Evolutionary conservation across 2,329 filamentous ascomycete species (phyloP).

Genomic region (Cladosporium velox): DNA sequence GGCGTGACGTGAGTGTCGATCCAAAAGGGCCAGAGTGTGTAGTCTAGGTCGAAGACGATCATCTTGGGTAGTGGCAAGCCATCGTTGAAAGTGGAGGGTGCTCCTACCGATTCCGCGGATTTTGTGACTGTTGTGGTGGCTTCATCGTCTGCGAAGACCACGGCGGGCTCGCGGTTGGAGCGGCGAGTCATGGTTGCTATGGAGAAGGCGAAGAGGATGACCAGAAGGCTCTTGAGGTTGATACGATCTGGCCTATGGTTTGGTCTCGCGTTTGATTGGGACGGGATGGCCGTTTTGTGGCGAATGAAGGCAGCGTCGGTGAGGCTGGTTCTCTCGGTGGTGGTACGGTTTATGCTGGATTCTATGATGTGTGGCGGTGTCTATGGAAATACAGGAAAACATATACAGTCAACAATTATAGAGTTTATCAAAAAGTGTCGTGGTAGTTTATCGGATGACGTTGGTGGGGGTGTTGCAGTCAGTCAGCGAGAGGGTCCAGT

Average conservation of each 20-base stretch:
- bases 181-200: slow-evolving; percentile 13
- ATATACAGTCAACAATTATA: not conserved
- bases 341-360: too few relatives aligned
- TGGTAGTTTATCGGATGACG: not conserved
- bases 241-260: not conserved
- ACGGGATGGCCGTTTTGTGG: not conserved
- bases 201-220: not conserved
- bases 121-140: slow-evolving; percentile 40
- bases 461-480: slow-evolving; percentile 1
- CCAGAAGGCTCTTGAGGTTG: not conserved
- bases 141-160: slow-evolving; percentile 14
- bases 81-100: slow-evolving; percentile 62
- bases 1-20: slow-evolving; percentile 86
- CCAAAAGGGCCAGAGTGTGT: slow-evolving; percentile 99
- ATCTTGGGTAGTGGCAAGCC: slow-evolving; percentile 75
- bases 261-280: not conserved
- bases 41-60: slow-evolving; percentile 93
- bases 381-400: not conserved
- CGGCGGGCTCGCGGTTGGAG: slow-evolving; percentile 11
- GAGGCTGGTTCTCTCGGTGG: too few relatives aligned
- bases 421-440: slow-evolving; percentile 2
- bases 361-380: not conserved
- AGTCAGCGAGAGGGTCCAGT: slow-evolving; percentile 1
- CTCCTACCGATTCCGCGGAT: slow-evolving; percentile 39
- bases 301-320: not conserved